phyloP scores from a whole-genome alignment of 2,329 filamentous ascomycete species.

The Ophiognomonia clavigignenti-juglandacearum region DNA sequence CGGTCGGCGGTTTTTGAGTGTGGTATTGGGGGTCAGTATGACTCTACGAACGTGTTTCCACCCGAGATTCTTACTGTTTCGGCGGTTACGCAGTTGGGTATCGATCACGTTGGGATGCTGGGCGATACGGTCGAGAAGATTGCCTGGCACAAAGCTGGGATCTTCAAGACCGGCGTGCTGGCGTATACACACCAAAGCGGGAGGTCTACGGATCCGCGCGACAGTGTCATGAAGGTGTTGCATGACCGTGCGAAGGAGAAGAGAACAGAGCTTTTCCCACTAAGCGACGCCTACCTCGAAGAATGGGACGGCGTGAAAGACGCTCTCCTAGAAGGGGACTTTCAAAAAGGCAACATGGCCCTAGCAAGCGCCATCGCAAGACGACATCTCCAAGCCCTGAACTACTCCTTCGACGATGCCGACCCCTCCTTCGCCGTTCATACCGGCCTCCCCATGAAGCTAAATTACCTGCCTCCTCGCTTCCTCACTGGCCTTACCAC shows the following conservation, averaged over 20 bases:
- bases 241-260: slow-evolving; percentile 50
- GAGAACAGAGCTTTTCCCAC: slow-evolving; percentile 38
- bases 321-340: slow-evolving; percentile 47
- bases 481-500: slow-evolving; percentile 73
- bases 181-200: slow-evolving; percentile 50
- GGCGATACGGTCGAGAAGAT: slow-evolving; percentile 77
- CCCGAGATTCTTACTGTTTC: slow-evolving; percentile 48
- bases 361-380: slow-evolving; percentile 48
- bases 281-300: slow-evolving; percentile 43
- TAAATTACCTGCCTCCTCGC: slow-evolving; percentile 46
- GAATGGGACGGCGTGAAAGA: slow-evolving; percentile 17
- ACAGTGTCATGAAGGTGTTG: slow-evolving; percentile 16
- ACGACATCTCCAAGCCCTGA: slow-evolving; percentile 35
- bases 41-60: slow-evolving; percentile 61
- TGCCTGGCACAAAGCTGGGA: slow-evolving; percentile 86
- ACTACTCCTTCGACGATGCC: no score
- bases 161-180: slow-evolving; percentile 65
- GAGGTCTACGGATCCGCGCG: slow-evolving; percentile 31
- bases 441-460: no score
- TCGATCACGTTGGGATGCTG: slow-evolving; percentile 78
- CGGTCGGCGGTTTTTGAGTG: slow-evolving; percentile 62
- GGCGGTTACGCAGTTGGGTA: slow-evolving; percentile 61
- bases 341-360: slow-evolving; percentile 54
- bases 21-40: slow-evolving; percentile 63
- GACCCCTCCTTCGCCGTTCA: no score